These are phyloP conservation scores for Mortierella sp. DNA, from an alignment of 371 early-diverging fungal genomes.

Conservation along the genomic window DNA sequence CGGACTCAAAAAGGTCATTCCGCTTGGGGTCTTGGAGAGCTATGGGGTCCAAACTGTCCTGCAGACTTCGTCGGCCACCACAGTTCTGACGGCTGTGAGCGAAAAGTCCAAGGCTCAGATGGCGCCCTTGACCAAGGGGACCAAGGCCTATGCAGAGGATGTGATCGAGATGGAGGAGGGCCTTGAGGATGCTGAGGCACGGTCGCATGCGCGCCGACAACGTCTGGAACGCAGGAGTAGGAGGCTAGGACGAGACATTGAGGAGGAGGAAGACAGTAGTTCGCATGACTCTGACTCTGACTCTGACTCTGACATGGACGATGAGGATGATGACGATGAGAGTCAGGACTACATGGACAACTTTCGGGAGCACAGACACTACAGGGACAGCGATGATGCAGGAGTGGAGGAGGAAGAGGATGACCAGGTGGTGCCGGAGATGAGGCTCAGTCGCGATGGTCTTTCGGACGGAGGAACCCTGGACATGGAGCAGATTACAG, in stretches of 20 bases:
- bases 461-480: slow-evolving; percentile 1
- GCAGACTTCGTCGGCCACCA: slow-evolving; percentile 20
- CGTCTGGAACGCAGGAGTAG: slow-evolving; percentile 15
- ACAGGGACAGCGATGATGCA: neutral
- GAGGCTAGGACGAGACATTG: neutral
- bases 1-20: slow-evolving; percentile 27
- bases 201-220: slow-evolving; percentile 22
- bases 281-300: slow-evolving; percentile 1
- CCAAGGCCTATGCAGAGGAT: slow-evolving; percentile 25
- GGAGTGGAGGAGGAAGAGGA: neutral
- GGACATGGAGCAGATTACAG: slow-evolving; percentile 28
- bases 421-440: slow-evolving; percentile 1
- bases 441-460: neutral
- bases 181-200: slow-evolving; percentile 16
- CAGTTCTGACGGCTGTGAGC: neutral
- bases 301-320: neutral
- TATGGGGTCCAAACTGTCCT: slow-evolving; percentile 40
- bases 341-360: neutral
- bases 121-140: slow-evolving; percentile 14
- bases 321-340: neutral
- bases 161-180: slow-evolving; percentile 54
- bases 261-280: neutral
- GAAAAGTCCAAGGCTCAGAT: slow-evolving; percentile 14
- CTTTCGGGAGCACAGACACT: neutral
- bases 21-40: slow-evolving; percentile 27